phyloP scores from a whole-genome alignment of 331 rosid species.

The Rosa hybrid region DNA sequence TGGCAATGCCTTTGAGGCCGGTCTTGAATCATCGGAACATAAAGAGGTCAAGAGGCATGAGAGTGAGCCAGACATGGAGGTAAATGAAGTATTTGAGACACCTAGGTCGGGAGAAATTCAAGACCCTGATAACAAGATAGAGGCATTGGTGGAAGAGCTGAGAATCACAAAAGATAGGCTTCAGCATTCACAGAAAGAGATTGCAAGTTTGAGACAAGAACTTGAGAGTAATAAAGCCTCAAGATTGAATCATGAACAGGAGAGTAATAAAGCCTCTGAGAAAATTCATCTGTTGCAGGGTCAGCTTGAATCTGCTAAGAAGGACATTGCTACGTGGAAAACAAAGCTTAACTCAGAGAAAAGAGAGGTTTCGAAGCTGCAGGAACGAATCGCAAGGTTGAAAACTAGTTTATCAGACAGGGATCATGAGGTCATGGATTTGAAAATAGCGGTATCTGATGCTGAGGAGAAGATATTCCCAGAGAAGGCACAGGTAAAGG shows the following conservation, averaged over 20 bases:
- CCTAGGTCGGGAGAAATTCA: slow-evolving; percentile 32
- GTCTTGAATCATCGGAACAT: slow-evolving; percentile 26
- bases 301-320: slow-evolving; percentile 62
- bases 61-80: slow-evolving; percentile 19
- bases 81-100: slow-evolving; percentile 27
- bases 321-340: slow-evolving; percentile 63
- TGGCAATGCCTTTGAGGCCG: slow-evolving; percentile 20
- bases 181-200: slow-evolving; percentile 53
- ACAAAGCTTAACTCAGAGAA: slow-evolving; percentile 68
- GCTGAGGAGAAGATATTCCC: slow-evolving; percentile 97
- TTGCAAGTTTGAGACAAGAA: slow-evolving; percentile 55
- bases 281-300: slow-evolving; percentile 54
- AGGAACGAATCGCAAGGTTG: slow-evolving; percentile 75
- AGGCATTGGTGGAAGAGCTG: slow-evolving; percentile 52
- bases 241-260: slow-evolving; percentile 50
- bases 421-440: slow-evolving; percentile 75
- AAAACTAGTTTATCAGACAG: slow-evolving; percentile 78
- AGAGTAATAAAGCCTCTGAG: slow-evolving; percentile 54
- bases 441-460: slow-evolving; percentile 85
- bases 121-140: slow-evolving; percentile 37
- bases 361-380: slow-evolving; percentile 81
- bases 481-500: slow-evolving; percentile 77
- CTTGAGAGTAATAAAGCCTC: slow-evolving; percentile 52
- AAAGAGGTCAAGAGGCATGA: slow-evolving; percentile 27
- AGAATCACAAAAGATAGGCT: slow-evolving; percentile 57